Base-by-base conservation (phyloP, 768 basidiomycete genomes). In the Tulasnella sp. region DNA sequence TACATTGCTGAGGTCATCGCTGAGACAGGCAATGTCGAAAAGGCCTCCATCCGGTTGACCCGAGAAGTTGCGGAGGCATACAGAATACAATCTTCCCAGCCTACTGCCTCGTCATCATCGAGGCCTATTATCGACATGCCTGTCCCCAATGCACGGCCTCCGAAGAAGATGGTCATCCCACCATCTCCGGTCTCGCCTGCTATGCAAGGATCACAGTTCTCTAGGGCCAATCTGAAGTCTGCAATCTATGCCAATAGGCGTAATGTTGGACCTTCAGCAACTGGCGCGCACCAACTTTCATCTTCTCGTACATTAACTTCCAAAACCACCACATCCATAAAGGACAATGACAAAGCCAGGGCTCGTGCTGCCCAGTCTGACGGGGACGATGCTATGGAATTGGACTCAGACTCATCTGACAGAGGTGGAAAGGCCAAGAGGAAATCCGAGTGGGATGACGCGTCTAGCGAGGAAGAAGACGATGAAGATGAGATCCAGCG, bases 391-490 rank as follows among this genome's bases (percentile, higher is more conserved):
- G 23, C 29, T 23, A 19, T 30, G 29, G 24, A n/a, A 7, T 8
- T n/a, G n/a, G 23, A 19, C 24, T 24, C n/a, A 11, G 24, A 23
- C 11, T n/a, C 51, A 26, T 52, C 30, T 30, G 23, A 11, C 10
- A 11, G 21, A 8, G 21, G 21, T 23, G 24, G 27, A 41, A 60
- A 59, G 17, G 58, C 44, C 26, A 61, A 47, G 26, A 21, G 58
- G 27, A 50, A 56, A 26, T 30, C 23, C 29, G 41, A 30, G 19
- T 21, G 42, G 11, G 34, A 42, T 27, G 60, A 64, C 23, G 53
- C 43, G n/a, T 64, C 66, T 23, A 68, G 67, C 42, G 64, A 64
- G 24, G 67, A 63, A 34, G 66, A 67, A 21, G 67, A 66, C 44
- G 63, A 63, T 45, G 65, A 38, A 15, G 65, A 64, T 61, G 66